Conservation (phyloP, 1,139 yeast genomes). For the Sugiyamaella sp. region DNA sequence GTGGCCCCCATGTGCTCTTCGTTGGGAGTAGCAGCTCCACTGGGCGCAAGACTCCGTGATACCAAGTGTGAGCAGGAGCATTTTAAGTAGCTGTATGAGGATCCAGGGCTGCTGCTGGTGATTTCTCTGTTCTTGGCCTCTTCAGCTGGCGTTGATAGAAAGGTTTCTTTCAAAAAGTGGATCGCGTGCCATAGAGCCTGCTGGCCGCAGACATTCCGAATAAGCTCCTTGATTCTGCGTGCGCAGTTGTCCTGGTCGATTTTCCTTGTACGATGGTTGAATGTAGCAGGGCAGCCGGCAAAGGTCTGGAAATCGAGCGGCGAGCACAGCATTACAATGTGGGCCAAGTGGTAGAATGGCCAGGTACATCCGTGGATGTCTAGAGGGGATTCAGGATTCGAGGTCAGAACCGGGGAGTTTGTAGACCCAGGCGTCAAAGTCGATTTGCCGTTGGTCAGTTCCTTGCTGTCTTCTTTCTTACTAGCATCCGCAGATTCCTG, state of each 20-base stretch:
- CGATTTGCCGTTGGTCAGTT: slow-evolving; percentile 4
- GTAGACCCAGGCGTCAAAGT: slow-evolving; percentile 22
- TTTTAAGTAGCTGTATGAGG: slow-evolving; percentile 21
- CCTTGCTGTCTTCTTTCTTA: slow-evolving; percentile 13
- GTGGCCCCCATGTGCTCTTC: slow-evolving; percentile 12
- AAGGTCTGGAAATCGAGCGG: slow-evolving; percentile 77
- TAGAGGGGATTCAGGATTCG: slow-evolving; percentile 46
- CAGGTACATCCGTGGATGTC: slow-evolving; percentile 36
- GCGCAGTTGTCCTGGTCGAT: slow-evolving; percentile 53
- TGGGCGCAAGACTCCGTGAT: slow-evolving; percentile 26
- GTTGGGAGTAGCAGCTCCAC: slow-evolving; percentile 27
- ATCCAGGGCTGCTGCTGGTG: slow-evolving; percentile 7
- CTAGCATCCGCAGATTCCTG: slow-evolving; percentile 11
- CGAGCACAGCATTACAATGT: slow-evolving; percentile 67
- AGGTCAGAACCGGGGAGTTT: slow-evolving; percentile 47
- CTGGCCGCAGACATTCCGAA: slow-evolving; percentile 27
- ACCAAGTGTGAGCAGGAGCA: slow-evolving; percentile 27
- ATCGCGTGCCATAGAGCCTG: slow-evolving; percentile 38
- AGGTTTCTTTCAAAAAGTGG: slow-evolving; percentile 37
- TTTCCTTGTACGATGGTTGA: slow-evolving; percentile 74
- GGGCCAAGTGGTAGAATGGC: slow-evolving; percentile 53
- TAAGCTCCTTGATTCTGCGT: slow-evolving; percentile 23
- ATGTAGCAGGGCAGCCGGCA: slow-evolving; percentile 82
- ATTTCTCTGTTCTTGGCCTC: slow-evolving; percentile 21
- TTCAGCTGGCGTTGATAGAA: slow-evolving; percentile 21